Conservation (phyloP, 148 eudicot genomes). For the Silene uniflora region DNA sequence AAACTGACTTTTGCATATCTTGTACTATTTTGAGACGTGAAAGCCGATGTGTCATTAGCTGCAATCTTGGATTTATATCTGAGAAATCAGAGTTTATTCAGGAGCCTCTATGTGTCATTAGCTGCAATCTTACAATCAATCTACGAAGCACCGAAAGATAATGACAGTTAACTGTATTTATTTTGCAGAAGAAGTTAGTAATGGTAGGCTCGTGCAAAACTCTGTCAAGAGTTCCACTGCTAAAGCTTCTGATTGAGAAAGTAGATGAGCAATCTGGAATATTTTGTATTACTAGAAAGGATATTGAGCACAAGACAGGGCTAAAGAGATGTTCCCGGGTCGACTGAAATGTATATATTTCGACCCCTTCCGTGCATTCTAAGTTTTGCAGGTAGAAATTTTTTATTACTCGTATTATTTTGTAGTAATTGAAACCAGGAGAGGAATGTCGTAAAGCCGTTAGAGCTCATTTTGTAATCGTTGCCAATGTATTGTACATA, state of each 20-base stretch:
- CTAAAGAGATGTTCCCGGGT: slow-evolving; percentile 67
- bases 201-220: slow-evolving; percentile 93
- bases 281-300: slow-evolving; percentile 50
- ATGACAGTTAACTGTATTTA: not conserved
- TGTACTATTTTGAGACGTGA: not conserved
- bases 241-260: slow-evolving; percentile 82
- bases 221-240: slow-evolving; percentile 71
- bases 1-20: not conserved
- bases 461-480: not conserved
- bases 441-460: not conserved
- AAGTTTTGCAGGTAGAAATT: not conserved
- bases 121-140: not conserved
- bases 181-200: slow-evolving; percentile 76
- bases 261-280: slow-evolving; percentile 74
- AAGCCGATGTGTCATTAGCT: no score
- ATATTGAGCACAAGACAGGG: slow-evolving; percentile 40
- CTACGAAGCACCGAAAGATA: not conserved
- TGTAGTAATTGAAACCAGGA: not conserved
- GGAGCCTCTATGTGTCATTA: not conserved
- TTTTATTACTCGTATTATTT: not conserved
- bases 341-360: slow-evolving; percentile 22
- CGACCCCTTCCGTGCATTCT: slow-evolving; percentile 10
- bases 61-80: no score
- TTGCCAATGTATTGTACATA: not conserved
- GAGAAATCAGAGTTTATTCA: no score